Base-by-base conservation (phyloP, 768 basidiomycete genomes). In the Mycena vitilis region DNA sequence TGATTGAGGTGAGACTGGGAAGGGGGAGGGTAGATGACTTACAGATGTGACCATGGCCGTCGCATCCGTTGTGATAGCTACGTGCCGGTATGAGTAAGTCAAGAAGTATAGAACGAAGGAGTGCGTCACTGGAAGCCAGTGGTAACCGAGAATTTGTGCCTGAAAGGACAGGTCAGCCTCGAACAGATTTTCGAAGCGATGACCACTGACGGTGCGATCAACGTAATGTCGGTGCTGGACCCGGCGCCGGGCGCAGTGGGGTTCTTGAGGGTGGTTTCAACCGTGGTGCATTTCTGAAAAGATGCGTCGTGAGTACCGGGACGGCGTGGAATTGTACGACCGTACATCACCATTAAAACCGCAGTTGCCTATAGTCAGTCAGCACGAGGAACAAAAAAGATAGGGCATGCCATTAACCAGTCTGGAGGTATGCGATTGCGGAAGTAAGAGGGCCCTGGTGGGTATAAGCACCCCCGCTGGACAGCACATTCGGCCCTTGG, bases 211-310 rank as follows among this genome's bases (percentile, higher is more conserved):
- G 78, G 77, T 30, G 78, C 70, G 36, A 81, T 79, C 56, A 80
- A 70, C 8, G 78, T 75, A 40, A 81, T 67, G 54, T 81, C 81
- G 9, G 78, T 72, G 70, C 78, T 79, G 20, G 81, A 82, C 25
- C 78, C 79, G 60, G 74, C 71, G 13, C 79, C 80, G 6, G 77
- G 68, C 23, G 68, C 65, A 12, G 74, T 75, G 7, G 81, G 80
- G 68, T 82, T 81, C 4, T 53, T 56, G 20, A 82, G 73, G 23
- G 75, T 79, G 5, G 74, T 75, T 65, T 81, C 80, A 23, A 82
- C 68, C 20, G 77, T 45, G 12, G 77, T 79, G 71, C 81, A 82
- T 2, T 77, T 70, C 30, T 30, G 5, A 30, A 30, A 30, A 30
- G 5, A 30, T 5, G 30, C 30, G 30, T 30, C 30, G 30, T 30